Base-by-base conservation (phyloP, 208 protist genomes). In the Leishmania lainsoni region DNA sequence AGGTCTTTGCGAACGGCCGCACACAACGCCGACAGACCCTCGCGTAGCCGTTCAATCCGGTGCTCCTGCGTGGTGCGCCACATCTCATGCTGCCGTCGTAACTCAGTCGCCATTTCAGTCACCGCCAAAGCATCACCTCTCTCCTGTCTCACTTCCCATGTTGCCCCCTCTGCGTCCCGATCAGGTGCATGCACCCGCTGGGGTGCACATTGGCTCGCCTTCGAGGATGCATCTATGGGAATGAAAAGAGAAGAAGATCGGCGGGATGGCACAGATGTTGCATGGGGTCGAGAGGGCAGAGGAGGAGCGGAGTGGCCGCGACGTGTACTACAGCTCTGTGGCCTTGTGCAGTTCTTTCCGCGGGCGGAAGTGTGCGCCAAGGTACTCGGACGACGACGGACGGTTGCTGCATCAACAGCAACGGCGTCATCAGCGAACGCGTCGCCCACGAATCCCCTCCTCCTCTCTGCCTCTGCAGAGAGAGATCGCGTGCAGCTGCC, bases 21-120 rank as follows among this genome's bases (percentile, higher is more conserved):
- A 75, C 93, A 95, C 17, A 97, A 85, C 4, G 94, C 87, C 10
- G 90, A 83, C 39, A 97, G 87, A 65, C 92, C 89, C 45, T 84
- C 63, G 4, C 91, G 87, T 78, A 97, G 86, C 12, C 76, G 80
- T 51, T 87, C 84, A 12, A 82, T 49, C n/a, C 76, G 84, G 61
- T 59, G 80, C 35, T 76, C 66, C 63, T 79, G 78, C 39, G n/a
- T 68, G 22, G 32, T 72, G 26, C 26, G 66, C 84, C 68, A 82
- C 17, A 61, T 61, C 72, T 77, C 51, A n/a, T 78, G 80, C 48
- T 75, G 76, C 49, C 42, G 75, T 35, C 49, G 42, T 56, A 71
- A 35, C 52, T 75, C 51, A 49, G 69, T 58, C 16, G 1, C 32
- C 45, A 71, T 26, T 42, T 75, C 51, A 49, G 69, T 58, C 16